Evolutionary conservation across 1,284 basidiomycete genomes (phyloP), one percentile per base, ranked within the genome.

Genomic region (Boletus nobilissimus): DNA sequence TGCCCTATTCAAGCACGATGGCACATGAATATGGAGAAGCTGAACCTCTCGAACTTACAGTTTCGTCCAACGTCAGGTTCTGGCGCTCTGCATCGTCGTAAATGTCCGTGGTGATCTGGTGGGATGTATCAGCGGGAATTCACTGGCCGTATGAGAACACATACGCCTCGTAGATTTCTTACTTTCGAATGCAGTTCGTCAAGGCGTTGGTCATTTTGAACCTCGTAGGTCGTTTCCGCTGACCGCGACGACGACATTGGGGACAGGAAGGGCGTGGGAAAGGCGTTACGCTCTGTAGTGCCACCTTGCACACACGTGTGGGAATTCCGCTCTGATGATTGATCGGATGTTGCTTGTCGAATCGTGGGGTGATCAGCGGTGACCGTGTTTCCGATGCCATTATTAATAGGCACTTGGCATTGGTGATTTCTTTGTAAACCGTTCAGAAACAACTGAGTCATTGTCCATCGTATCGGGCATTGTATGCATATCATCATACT

Each of bases 171-270:
- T 65, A 96, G 83, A 39, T 93, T 93, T 64, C 94, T 90, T 71
- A 96, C 91, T 85, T 96, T 96, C 16, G 94, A 91, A 83, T 96
- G 95, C 5, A 96, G 87, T 67, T 95, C 93, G 75, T 96, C 94
- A 26, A 96, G 88, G 64, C 91, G 88, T 80, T 94, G 91, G 87
- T 96, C 94, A 84, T 96, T 96, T 84, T 96, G 95, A 9, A 89
- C 83, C 85, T 96, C 94, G 78, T 96, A 96, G 4, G 92, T 93
- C 77, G 94, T 91, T 85, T 95, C 93, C 72, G 88, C 84, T 76
- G 82, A 79, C 75, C 78, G 83, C 22, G 86, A 87, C 65, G 84
- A 83, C 38, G 86, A 87, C 87, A 87, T 87, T 66, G 78, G 34
- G 51, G n/a, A 39, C 3, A 38, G 67, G 26, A 64, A 32, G 40